Percentiles rank a stretch among this genome's conserved stretches.
Evolutionary conservation across 768 basidiomycete species (phyloP).

Genomic region (Rhizopogon vesiculosus): DNA sequence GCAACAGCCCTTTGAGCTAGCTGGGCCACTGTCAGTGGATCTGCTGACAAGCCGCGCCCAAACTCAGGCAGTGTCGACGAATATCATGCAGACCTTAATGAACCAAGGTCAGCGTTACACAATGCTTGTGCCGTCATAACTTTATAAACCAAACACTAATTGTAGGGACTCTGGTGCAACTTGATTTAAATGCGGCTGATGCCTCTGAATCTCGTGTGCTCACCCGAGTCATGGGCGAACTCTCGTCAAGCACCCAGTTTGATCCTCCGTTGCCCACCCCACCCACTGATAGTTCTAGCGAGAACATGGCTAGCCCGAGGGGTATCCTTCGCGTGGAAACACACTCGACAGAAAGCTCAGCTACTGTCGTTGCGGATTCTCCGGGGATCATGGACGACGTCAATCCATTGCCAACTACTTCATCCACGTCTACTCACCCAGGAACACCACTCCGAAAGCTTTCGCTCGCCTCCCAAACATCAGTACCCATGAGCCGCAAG

Average conservation of each 20-base stretch:
- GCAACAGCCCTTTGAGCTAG: slow-evolving; percentile 14
- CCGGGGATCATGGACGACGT: background rate
- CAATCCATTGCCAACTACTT: background rate
- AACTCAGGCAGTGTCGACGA: slow-evolving; percentile 9
- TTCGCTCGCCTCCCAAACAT: background rate
- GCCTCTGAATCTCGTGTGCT: slow-evolving; percentile 27
- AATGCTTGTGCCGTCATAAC: background rate
- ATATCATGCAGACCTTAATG: slow-evolving; percentile 64
- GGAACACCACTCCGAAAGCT: background rate
- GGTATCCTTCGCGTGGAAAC: background rate
- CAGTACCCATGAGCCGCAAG: slow-evolving; percentile 6
- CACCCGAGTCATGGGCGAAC: slow-evolving; percentile 40
- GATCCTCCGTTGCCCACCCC: slow-evolving; percentile 14
- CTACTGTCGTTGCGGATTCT: slow-evolving; percentile 3
- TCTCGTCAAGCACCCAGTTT: slow-evolving; percentile 33
- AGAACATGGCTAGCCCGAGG: background rate
- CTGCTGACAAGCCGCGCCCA: slow-evolving; percentile 13
- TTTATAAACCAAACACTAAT: background rate
- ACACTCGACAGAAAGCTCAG: slow-evolving; percentile 1
- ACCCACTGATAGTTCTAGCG: background rate
- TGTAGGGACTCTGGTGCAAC: slow-evolving; percentile 54
- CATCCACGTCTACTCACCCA: slow-evolving; percentile 3
- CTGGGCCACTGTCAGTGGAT: slow-evolving; percentile 22
- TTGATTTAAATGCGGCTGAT: slow-evolving; percentile 38
- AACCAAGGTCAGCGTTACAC: slow-evolving; percentile 43